These are phyloP conservation scores for Candida mattraensis DNA, from an alignment of 805 yeast genomes.

Conservation along the genomic window DNA sequence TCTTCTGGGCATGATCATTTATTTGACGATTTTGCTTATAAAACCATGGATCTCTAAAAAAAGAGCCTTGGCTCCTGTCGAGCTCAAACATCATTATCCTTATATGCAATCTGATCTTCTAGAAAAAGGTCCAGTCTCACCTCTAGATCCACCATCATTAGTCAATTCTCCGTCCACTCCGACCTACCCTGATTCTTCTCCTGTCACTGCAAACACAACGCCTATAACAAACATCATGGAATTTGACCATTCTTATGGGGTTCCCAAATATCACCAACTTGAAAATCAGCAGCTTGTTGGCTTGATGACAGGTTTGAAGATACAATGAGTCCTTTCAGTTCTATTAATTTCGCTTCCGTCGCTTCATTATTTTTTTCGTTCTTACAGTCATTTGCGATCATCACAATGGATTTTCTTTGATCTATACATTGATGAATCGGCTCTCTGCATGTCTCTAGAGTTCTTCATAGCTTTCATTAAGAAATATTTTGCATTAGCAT, in stretches of 20 bases:
- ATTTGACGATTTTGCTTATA: background rate
- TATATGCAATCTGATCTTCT: conserved; percentile 4
- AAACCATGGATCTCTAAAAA: background rate
- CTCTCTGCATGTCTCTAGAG: no score
- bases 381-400: background rate
- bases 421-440: no score
- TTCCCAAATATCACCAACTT: conserved; percentile 1
- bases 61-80: conserved; percentile 3
- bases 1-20: conserved; percentile 4
- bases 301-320: conserved; percentile 21
- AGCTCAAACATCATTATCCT: background rate
- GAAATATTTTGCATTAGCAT: no score
- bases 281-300: conserved; percentile 8
- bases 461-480: no score
- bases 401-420: background rate
- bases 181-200: conserved; percentile 3
- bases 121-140: conserved; percentile 10
- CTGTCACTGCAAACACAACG: conserved; percentile 12
- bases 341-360: conserved; percentile 1
- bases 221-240: conserved; percentile 11
- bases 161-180: conserved; percentile 14
- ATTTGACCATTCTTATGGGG: conserved; percentile 17
- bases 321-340: conserved; percentile 11
- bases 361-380: background rate
- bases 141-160: conserved; percentile 10